Percentiles rank a stretch among this genome's conserved stretches.
These are phyloP conservation scores for Nothophoma quercina DNA, from an alignment of 2,329 filamentous ascomycete genomes.

Conservation along the genomic window DNA sequence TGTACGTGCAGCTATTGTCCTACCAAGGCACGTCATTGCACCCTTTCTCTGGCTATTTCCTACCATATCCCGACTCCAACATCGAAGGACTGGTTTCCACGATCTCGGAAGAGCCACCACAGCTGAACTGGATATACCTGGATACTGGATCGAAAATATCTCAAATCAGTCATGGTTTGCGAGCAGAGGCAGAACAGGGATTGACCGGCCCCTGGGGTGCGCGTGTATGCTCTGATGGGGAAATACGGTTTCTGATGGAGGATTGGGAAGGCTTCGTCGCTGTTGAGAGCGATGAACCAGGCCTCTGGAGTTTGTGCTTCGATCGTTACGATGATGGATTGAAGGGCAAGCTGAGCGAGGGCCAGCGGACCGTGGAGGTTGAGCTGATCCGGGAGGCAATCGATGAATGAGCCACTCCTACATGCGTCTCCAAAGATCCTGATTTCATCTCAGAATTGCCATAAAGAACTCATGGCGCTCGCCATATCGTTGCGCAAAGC, in stretches of 20 bases:
- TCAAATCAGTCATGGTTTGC: constrained; percentile 57
- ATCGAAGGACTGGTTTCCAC: constrained; percentile 57
- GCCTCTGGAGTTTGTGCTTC: constrained; percentile 61
- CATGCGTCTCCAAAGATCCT: too few relatives aligned
- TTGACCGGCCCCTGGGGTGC: constrained; percentile 54
- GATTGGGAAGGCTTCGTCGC: constrained; percentile 64
- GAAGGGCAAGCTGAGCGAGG: constrained; percentile 41
- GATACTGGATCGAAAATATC: constrained; percentile 61
- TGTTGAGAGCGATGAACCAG: constrained; percentile 57
- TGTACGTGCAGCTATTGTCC: constrained; percentile 31
- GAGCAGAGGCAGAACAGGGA: constrained; percentile 66
- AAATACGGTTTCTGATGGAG: constrained; percentile 61
- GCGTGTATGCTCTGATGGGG: constrained; percentile 76
- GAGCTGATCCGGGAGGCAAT: constrained; percentile 26
- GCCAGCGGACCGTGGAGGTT: constrained; percentile 26
- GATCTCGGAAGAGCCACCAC: constrained; percentile 61
- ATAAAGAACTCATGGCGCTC: too few relatives aligned
- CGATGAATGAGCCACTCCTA: constrained; percentile 1
- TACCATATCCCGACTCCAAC: constrained; percentile 56
- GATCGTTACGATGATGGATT: constrained; percentile 55
- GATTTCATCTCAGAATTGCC: too few relatives aligned
- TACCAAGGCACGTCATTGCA: constrained; percentile 38
- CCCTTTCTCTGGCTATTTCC: constrained; percentile 58
- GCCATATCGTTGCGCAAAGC: neutral
- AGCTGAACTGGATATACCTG: constrained; percentile 73